Conservation (phyloP, 257 asterid genomes). For the Avicennia marina region DNA sequence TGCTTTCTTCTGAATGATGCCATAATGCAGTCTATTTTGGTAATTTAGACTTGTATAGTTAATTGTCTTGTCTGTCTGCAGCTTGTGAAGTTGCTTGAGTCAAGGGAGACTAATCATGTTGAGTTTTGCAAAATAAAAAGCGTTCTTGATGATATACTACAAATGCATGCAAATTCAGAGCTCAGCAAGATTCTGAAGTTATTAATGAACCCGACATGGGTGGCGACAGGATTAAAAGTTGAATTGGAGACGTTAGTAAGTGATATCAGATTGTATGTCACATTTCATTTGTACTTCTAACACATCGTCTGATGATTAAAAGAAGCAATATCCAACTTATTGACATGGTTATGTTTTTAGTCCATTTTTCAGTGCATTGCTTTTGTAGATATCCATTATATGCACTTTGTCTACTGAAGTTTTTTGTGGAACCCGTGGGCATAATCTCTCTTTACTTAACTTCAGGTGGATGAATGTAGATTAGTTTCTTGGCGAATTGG, state of each 20-base stretch:
- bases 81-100: slow-evolving; percentile 95
- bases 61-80: slow-evolving; percentile 34
- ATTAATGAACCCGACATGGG: slow-evolving; percentile 90
- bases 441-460: slow-evolving; percentile 8
- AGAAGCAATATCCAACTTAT: slow-evolving; percentile 5
- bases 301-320: no score
- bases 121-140: slow-evolving; percentile 89
- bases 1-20: no score
- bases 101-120: slow-evolving; percentile 90
- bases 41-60: not conserved
- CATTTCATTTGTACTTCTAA: no score
- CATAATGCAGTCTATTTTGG: not conserved
- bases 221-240: slow-evolving; percentile 83
- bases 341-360: no score
- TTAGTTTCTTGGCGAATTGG: slow-evolving; percentile 63
- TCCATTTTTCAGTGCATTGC: no score
- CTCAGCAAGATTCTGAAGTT: slow-evolving; percentile 56
- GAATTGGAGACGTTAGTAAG: slow-evolving; percentile 79
- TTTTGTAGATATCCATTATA: slow-evolving; percentile 6
- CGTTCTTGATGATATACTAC: slow-evolving; percentile 69
- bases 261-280: slow-evolving; percentile 10
- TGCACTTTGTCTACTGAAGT: slow-evolving; percentile 2
- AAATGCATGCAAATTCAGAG: slow-evolving; percentile 49
- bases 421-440: slow-evolving; percentile 1
- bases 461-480: slow-evolving; percentile 75